Evolutionary conservation across 768 basidiomycete species (phyloP).

Genomic region (Lactifluus echinatus): DNA sequence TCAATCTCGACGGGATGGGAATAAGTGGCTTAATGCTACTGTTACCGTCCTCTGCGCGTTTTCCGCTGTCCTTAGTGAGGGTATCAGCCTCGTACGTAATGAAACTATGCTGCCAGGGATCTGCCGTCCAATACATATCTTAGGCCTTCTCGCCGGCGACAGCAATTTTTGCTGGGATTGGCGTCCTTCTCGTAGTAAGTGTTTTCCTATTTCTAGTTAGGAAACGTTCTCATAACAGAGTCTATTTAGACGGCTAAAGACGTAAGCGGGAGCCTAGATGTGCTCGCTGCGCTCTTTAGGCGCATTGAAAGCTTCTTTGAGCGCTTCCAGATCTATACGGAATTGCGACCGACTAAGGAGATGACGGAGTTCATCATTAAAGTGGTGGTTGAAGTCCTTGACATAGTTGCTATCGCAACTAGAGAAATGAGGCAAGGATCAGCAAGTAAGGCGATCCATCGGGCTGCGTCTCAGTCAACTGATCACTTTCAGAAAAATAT

Average conservation of each 20-base stretch:
- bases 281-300: background rate
- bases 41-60: background rate
- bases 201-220: too few relatives aligned
- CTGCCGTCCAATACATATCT: background rate
- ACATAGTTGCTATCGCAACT: background rate
- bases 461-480: background rate
- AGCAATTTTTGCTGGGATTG: background rate
- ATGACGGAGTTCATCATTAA: background rate
- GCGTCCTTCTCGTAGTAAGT: background rate
- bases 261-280: background rate
- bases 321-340: background rate
- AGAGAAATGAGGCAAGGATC: background rate
- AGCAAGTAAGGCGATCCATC: background rate
- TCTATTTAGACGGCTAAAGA: background rate
- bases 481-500: background rate
- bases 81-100: background rate
- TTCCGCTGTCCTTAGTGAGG: background rate
- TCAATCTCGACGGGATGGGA: too few relatives aligned
- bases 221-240: background rate
- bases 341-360: background rate
- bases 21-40: background rate
- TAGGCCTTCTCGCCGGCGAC: background rate
- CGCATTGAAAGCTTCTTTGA: background rate
- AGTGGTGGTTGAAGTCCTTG: background rate
- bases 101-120: background rate